Evolutionary conservation across 2,329 filamentous ascomycete genomes (phyloP).

Genomic region (Sarocladium strictum): DNA sequence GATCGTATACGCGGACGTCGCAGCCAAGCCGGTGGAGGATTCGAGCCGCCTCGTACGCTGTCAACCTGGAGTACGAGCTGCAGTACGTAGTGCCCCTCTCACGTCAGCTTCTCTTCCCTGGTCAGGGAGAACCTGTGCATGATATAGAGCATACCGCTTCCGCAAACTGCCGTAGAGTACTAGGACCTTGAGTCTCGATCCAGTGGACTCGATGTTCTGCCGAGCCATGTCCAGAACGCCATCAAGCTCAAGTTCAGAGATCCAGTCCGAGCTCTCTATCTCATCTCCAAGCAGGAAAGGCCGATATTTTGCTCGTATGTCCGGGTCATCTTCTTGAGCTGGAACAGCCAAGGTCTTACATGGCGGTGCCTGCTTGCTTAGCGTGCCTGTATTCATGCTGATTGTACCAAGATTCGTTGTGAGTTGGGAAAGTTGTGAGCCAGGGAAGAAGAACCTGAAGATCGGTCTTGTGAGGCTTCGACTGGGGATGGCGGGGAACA

Average conservation of each 20-base stretch:
- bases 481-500: no score
- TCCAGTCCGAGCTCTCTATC: conserved; percentile 42
- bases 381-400: neutral
- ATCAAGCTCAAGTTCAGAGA: conserved; percentile 46
- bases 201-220: conserved; percentile 29
- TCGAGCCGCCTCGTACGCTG: conserved; percentile 51
- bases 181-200: conserved; percentile 42
- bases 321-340: conserved; percentile 34
- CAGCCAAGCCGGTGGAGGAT: conserved; percentile 58
- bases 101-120: no score
- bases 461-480: no score
- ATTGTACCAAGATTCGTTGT: no score
- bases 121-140: neutral
- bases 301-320: conserved; percentile 42
- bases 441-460: no score
- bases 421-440: no score
- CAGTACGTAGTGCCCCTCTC: no score
- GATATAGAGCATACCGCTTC: conserved; percentile 18
- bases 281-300: conserved; percentile 44
- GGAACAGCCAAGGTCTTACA: neutral
- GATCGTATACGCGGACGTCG: conserved; percentile 57
- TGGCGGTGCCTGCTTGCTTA: neutral
- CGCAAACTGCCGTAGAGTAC: conserved; percentile 55
- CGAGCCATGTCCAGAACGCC: conserved; percentile 44
- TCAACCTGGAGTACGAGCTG: conserved; percentile 50